Conservation (phyloP, 345 rosid species). For the Raphanus raphanistrum region DNA sequence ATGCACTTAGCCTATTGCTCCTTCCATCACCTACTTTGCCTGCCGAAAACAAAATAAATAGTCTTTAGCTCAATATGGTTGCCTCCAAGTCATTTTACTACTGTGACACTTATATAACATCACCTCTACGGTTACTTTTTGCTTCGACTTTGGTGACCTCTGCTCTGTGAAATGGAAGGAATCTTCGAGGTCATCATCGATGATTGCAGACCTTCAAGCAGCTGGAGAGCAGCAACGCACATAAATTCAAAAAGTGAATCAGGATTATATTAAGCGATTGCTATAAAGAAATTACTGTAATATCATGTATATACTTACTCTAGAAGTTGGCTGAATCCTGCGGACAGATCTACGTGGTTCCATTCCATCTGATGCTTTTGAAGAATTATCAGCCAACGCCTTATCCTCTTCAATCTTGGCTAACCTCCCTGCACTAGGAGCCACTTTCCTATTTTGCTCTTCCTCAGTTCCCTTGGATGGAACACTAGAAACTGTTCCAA, state of each 20-base stretch:
- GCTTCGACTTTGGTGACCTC: conserved; percentile 47
- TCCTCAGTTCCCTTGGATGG: conserved; percentile 49
- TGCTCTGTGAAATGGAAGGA: conserved; percentile 71
- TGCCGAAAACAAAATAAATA: too few species aligned
- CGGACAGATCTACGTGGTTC: conserved; percentile 94
- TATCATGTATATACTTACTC: conserved; percentile 51
- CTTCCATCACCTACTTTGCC: too few species aligned
- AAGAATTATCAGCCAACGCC: conserved; percentile 40
- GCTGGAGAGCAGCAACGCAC: conserved; percentile 44
- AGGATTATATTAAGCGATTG: not conserved
- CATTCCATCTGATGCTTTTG: conserved; percentile 43
- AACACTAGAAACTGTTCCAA: conserved; percentile 29
- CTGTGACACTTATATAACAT: not conserved
- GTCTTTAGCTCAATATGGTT: too few species aligned
- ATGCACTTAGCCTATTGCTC: too few species aligned
- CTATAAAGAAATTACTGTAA: not conserved
- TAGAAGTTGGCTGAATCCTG: conserved; percentile 94
- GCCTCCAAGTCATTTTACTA: not conserved
- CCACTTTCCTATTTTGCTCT: conserved; percentile 31
- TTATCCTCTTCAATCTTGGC: conserved; percentile 58
- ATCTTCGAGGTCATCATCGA: conserved; percentile 80
- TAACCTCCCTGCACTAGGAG: conserved; percentile 36
- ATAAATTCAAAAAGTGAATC: not conserved
- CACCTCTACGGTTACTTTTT: conserved; percentile 50
- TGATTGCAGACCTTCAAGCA: conserved; percentile 92